Evolutionary conservation across 73 alveolate genomes (phyloP), one percentile per base, ranked within the genome.

Genomic region (Paraurostyla sp.): DNA sequence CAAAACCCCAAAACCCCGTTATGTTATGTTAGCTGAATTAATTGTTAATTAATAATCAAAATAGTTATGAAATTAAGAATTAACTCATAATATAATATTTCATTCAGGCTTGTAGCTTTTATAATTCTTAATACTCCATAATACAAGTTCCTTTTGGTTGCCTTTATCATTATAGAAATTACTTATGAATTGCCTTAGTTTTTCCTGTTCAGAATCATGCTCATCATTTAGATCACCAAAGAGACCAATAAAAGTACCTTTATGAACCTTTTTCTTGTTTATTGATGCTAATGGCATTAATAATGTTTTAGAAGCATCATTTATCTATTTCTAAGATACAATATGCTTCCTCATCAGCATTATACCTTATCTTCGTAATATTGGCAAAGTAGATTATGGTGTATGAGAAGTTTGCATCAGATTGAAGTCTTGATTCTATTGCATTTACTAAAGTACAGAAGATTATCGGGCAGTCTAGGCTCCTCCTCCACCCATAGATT

Each of bases 291-390:
- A 69, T 32, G 84, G 65, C 40, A n/a, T n/a, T 18, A 69, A 32
- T 4, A 69, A 43, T 7, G 32, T 69, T 69, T 69, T 41, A 4
- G 84, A 69, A 36, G 84, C 58, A 32, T 69, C 84, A 69, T 69
- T 69, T 2, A 69, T 69, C 40, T 69, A 69, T 69, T 69, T 69
- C 40, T 69, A 36, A 36, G 65, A 15, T 1, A 69, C 20, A 7
- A 69, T 41, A 2, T 9, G 23, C 29, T 69, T 69, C 40, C 84
- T 69, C 23, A 35, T 7, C 16, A 69, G 58, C 7, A 41, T 3
- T 11, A 69, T 41, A 1, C 84, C 84, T 36, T 69, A 69, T 15
- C 84, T 32, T 69, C 84, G 29, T 30, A 60, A 69, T 15, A 36
- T 62, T 7, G 84, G 62, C 29, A 35, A 69, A 29, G 9, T 29